Evolutionary conservation across 495 filamentous ascomycete genomes (phyloP).

Genomic region (Neurospora hispaniola): DNA sequence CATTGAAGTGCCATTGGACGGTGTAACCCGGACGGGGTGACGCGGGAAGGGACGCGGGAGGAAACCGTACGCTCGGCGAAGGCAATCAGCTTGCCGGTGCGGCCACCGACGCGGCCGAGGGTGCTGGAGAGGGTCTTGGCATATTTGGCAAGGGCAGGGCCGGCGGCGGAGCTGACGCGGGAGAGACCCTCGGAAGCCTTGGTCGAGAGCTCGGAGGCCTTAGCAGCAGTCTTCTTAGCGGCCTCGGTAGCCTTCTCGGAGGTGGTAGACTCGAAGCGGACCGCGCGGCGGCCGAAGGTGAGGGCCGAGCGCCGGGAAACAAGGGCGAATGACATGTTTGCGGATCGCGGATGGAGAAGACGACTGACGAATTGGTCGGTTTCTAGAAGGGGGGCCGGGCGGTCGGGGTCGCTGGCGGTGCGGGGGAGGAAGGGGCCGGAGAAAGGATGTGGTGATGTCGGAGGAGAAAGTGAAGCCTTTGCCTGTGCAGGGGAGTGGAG

Average conservation of each 20-base stretch:
- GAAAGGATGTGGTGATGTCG: conserved; percentile 5
- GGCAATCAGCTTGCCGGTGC: conserved; percentile 67
- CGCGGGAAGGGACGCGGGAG: neutral
- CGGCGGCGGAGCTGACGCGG: conserved; percentile 68
- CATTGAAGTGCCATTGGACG: neutral
- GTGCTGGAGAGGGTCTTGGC: conserved; percentile 53
- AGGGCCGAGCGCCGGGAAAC: conserved; percentile 25
- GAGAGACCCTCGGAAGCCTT: conserved; percentile 83
- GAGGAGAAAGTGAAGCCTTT: neutral
- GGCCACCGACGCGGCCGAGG: conserved; percentile 69
- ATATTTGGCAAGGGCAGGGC: conserved; percentile 61
- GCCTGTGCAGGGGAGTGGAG: neutral
- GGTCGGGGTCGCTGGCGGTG: conserved; percentile 5
- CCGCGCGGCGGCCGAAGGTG: conserved; percentile 31
- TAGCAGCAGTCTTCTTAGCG: conserved; percentile 55
- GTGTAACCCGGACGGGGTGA: neutral
- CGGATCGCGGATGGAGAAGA: neutral
- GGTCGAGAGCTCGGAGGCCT: conserved; percentile 51
- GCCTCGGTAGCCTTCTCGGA: conserved; percentile 50
- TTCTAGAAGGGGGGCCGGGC: neutral
- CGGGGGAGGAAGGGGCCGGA: conserved; percentile 4
- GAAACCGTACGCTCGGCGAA: conserved; percentile 71
- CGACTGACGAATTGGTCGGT: neutral
- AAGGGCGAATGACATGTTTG: conserved; percentile 22
- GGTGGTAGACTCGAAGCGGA: conserved; percentile 39